A percentile compares a stretch with the other conserved stretches of the same genome.
phyloP scores from a whole-genome alignment of 169 alveolate species.

The Amoebophrya sp. region DNA sequence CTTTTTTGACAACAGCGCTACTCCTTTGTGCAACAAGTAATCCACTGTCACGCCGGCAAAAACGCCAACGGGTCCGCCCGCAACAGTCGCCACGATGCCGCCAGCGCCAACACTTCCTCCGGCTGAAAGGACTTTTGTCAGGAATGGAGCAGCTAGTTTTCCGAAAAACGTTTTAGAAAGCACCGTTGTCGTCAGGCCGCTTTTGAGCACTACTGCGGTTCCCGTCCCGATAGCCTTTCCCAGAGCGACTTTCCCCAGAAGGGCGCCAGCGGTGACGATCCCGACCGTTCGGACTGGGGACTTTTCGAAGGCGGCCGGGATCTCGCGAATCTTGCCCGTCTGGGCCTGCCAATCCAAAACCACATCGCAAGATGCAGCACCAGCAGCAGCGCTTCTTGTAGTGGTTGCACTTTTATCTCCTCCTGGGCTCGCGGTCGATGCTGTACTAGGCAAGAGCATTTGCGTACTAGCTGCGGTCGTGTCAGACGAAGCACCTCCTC shows the following conservation, averaged over 20 bases:
- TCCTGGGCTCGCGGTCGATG: too few relatives aligned
- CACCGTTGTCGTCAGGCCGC: too few relatives aligned
- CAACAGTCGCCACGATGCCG: not conserved
- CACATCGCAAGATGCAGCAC: not conserved
- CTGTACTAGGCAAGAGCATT: too few relatives aligned
- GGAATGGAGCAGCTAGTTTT: not conserved
- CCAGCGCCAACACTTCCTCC: not conserved
- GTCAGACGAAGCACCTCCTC: too few relatives aligned
- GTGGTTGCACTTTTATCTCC: too few relatives aligned
- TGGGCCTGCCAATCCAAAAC: not conserved
- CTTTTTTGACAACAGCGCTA: not conserved
- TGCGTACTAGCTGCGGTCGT: too few relatives aligned
- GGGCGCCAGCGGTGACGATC: not conserved
- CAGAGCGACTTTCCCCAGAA: not conserved
- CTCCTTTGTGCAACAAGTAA: not conserved
- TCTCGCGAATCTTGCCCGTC: not conserved
- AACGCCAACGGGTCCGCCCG: not conserved
- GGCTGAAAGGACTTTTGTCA: not conserved
- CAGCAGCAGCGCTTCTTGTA: too few relatives aligned
- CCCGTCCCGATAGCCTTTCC: too few relatives aligned
- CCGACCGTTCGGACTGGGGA: not conserved
- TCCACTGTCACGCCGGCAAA: not conserved
- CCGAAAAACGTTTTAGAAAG: too few relatives aligned
- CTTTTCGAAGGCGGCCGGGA: not conserved
- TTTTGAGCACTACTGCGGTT: too few relatives aligned